Percentiles rank a stretch among this genome's conserved stretches.
phyloP scores from a whole-genome alignment of 2,329 filamentous ascomycete genomes.

The Plectosphaerella cucumerina region DNA sequence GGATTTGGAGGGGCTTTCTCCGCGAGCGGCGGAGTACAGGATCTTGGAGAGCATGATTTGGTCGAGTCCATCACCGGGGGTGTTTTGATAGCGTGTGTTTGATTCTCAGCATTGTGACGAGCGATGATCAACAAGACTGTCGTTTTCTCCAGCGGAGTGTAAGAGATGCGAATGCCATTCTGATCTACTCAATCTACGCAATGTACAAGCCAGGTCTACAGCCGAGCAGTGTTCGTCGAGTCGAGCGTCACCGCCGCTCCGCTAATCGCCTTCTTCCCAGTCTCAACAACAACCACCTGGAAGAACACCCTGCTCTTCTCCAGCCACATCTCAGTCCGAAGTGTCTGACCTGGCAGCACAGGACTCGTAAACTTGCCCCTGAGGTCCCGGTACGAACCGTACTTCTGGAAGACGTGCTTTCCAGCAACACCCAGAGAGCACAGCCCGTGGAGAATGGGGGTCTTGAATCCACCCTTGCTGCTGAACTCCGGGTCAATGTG shows the following conservation, averaged over 20 bases:
- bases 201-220: background rate
- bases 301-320: slow-evolving; percentile 75
- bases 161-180: no score
- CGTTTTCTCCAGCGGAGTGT: no score
- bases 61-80: background rate
- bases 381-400: slow-evolving; percentile 80
- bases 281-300: slow-evolving; percentile 86
- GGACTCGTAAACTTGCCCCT: slow-evolving; percentile 87
- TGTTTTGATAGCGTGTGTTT: no score
- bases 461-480: slow-evolving; percentile 36
- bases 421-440: slow-evolving; percentile 89
- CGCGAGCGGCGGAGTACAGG: background rate
- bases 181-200: no score
- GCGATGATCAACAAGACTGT: no score
- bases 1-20: background rate
- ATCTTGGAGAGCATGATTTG: slow-evolving; percentile 1
- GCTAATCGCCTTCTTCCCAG: slow-evolving; percentile 79
- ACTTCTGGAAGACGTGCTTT: slow-evolving; percentile 83
- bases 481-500: slow-evolving; percentile 39
- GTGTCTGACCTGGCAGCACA: slow-evolving; percentile 82
- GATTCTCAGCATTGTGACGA: no score
- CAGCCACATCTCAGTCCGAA: slow-evolving; percentile 91
- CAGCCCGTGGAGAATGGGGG: slow-evolving; percentile 40
- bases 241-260: slow-evolving; percentile 72
- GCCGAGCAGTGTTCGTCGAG: background rate